Evolutionary conservation across 768 basidiomycete species (phyloP), one percentile per base, ranked within the genome.

Genomic region (Phlebiopsis gigantea): DNA sequence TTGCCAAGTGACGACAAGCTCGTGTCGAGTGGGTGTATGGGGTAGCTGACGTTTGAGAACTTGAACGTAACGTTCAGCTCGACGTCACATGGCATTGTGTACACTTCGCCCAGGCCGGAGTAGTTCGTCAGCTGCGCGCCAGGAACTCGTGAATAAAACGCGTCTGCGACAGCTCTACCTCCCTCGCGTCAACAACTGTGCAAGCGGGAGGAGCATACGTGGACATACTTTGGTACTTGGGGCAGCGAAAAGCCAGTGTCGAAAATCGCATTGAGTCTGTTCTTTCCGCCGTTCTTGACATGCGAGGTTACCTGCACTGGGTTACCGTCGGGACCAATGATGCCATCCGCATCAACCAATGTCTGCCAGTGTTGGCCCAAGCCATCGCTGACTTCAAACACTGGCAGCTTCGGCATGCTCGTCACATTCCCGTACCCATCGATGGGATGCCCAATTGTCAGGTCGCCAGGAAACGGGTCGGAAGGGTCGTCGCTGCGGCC

Each of bases 11-110:
- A 55, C 24, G 61, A 65, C 52, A 64, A 53, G 39, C 59, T 63
- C 22, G 66, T 67, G 59, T 74, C 73, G 9, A 74, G 62, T 0
- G 72, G 72, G 53, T 72, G 69, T 5, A 73, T 61, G n/a, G 70
- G 71, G 48, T 64, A 69, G 12, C 58, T 63, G 22, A 67, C 58
- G 43, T 71, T 72, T 15, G 61, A 66, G 52, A 73, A 65, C 55
- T 65, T 65, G 65, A 74, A 68, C 4, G 68, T 64, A 15, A 74
- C 45, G 46, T 72, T 72, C n/a, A 72, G 61, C 54, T 72, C 67
- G 25, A 62, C 61, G 19, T 61, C 53, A 59, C 73, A 73, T 4
- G 73, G 72, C 19, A 74, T 42, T 4, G 63, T 61, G 69, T 72
- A 74, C 12, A 65, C 66, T 9, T 61, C 57, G 0, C 66, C 65